Evolutionary conservation across 306 rosid species (phyloP).

Genomic region (Chamaecrista fasciculata): DNA sequence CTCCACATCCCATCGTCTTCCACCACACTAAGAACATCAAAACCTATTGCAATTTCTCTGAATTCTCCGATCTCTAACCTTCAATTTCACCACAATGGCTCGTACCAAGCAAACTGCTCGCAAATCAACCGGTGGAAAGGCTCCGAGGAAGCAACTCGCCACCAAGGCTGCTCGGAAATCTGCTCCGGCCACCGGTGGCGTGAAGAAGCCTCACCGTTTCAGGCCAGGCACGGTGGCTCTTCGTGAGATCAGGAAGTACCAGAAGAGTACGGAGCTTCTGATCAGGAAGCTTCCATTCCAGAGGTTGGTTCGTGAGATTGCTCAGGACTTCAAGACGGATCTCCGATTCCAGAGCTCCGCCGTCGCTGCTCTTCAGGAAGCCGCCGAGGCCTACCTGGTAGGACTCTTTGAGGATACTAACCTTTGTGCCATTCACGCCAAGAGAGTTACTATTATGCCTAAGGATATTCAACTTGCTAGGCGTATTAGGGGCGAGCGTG

Average conservation of each 20-base stretch:
- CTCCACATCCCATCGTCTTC: rapidly evolving
- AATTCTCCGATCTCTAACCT: no score
- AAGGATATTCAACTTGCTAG: conserved; percentile 53
- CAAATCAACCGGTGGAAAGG: conserved; percentile 54
- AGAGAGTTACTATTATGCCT: conserved; percentile 50
- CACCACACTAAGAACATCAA: neutral
- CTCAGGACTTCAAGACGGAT: conserved; percentile 50
- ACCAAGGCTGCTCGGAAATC: conserved; percentile 49
- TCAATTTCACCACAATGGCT: conserved; percentile 24
- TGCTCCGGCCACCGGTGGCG: conserved; percentile 49
- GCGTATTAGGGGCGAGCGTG: conserved; percentile 53
- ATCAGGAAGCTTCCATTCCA: conserved; percentile 48
- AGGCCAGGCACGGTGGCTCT: conserved; percentile 50
- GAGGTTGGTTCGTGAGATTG: conserved; percentile 47
- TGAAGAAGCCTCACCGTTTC: conserved; percentile 51
- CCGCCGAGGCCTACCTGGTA: conserved; percentile 41
- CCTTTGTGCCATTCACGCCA: conserved; percentile 48
- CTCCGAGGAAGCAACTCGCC: conserved; percentile 46
- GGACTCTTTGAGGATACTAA: conserved; percentile 48
- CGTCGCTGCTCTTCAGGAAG: conserved; percentile 44
- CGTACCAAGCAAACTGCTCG: conserved; percentile 56
- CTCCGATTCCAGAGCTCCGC: conserved; percentile 52
- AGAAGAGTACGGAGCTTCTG: conserved; percentile 50
- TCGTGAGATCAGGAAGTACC: conserved; percentile 50
- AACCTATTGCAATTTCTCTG: rapidly evolving